Base-by-base conservation (phyloP, 768 basidiomycete genomes). In the Roridomyces roridus region DNA sequence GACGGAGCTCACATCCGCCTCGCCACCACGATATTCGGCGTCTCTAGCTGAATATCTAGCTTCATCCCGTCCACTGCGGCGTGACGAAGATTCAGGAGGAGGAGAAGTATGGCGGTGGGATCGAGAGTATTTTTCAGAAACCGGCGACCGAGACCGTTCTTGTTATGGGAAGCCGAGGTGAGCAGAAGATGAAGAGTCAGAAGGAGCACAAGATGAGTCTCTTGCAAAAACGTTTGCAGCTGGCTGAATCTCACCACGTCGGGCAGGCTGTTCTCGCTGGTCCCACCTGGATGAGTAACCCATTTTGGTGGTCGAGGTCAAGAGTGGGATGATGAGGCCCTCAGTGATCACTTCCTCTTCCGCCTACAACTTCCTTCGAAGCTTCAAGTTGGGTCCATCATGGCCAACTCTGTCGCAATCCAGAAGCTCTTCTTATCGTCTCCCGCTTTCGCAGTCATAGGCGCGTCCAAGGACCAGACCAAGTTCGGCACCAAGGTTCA, bases 401-500 rank as follows among this genome's bases (percentile, higher is more conserved):
- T 57, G 55, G 35, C 55, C 3, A 43, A 15, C 46, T 34, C 46
- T 37, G 31, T 49, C 3, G 67, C 73, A 59, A 65, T 75, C 39
- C 78, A 86, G 55, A 81, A 82, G 54, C 74, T 79, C 63, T 94
- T 94, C 72, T 68, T 94, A 37, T 75, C 81, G 8, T 81, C 85
- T 12, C 77, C 87, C 6, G 68, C 76, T 57, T 95, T 81, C 52
- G 93, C 91, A 28, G 92, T 94, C 24, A 84, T 92, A 14, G 92
- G 93, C 21, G 91, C 91, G 5, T 93, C 90, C 40, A 92, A 86
- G 59, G 88, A 94, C 71, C 79, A 83, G 65, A 77, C 76, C 53
- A 94, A 94, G 75, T 91, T 78, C 68, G 92, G 93, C 26, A 91
- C 89, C 51, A 90, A 85, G 80, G 92, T 79, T 37, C 42, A 46